Conservation (phyloP, 1,284 basidiomycete genomes). For the Leccinum pachyderme region DNA sequence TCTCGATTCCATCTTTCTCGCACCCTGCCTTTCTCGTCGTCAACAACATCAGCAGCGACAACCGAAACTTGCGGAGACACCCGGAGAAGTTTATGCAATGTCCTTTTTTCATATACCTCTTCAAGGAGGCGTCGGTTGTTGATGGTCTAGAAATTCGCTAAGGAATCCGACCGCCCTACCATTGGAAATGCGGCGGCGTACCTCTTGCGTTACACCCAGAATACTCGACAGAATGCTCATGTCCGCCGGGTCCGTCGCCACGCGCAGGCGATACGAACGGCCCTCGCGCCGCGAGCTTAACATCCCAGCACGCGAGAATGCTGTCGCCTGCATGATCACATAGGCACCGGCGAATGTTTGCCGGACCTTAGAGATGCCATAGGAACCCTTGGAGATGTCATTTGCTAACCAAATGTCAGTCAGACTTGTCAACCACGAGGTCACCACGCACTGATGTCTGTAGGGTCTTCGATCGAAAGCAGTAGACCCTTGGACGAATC, state of each 20-base stretch:
- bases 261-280: conserved; percentile 45
- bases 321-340: conserved; percentile 74
- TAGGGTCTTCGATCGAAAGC: conserved; percentile 94
- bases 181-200: conserved; percentile 34
- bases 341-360: conserved; percentile 85
- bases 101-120: conserved; percentile 64
- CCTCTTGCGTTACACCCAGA: conserved; percentile 82
- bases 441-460: conserved; percentile 70
- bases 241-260: conserved; percentile 54
- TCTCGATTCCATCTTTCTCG: conserved; percentile 43
- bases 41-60: conserved; percentile 21
- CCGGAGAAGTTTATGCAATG: conserved; percentile 61
- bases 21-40: conserved; percentile 26
- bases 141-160: conserved; percentile 50
- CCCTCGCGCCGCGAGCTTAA: conserved; percentile 53
- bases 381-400: conserved; percentile 91
- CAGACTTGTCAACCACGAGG: conserved; percentile 2
- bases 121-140: conserved; percentile 68
- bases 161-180: conserved; percentile 1
- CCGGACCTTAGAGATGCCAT: conserved; percentile 79
- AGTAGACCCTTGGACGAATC: conserved; percentile 60
- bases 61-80: conserved; percentile 38
- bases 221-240: conserved; percentile 81
- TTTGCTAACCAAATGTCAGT: conserved; percentile 57
- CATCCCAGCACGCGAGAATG: conserved; percentile 58